Conservation (phyloP, 805 yeast species). For the Wickerhamiella occidentalis region DNA sequence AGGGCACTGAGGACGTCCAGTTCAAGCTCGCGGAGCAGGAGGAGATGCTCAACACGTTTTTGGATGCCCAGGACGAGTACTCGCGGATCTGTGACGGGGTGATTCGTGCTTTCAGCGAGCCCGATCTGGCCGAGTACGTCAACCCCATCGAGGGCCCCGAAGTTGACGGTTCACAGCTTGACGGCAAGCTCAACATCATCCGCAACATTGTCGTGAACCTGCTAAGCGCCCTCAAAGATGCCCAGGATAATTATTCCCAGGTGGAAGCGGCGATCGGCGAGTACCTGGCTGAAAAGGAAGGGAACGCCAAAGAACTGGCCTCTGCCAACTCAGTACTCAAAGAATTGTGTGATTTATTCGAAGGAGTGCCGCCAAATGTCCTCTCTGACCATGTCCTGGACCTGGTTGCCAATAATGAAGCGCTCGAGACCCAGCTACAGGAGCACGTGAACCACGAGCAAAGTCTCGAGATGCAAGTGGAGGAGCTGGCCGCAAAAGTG, state of each 20-base stretch:
- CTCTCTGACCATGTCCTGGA: slow-evolving; percentile 7
- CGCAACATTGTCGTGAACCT: slow-evolving; percentile 6
- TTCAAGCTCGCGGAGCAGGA: slow-evolving; percentile 12
- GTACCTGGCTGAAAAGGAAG: slow-evolving; percentile 8
- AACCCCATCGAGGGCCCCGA: not conserved
- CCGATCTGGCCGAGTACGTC: slow-evolving; percentile 10
- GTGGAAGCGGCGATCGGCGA: not conserved
- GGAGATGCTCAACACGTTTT: slow-evolving; percentile 12
- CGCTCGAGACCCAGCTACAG: slow-evolving; percentile 12
- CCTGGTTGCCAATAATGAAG: slow-evolving; percentile 10
- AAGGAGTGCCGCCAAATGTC: not conserved
- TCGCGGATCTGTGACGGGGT: slow-evolving; percentile 3
- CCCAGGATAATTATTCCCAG: slow-evolving; percentile 9
- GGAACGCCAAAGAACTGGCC: not conserved
- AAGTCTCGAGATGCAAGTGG: slow-evolving; percentile 6
- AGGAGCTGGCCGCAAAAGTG: slow-evolving; percentile 2
- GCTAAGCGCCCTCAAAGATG: slow-evolving; percentile 6
- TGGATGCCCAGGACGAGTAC: slow-evolving; percentile 14
- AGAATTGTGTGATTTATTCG: slow-evolving; percentile 4
- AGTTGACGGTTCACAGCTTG: slow-evolving; percentile 6
- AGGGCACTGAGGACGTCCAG: slow-evolving; percentile 5
- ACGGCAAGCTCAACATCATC: slow-evolving; percentile 10
- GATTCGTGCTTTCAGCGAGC: slow-evolving; percentile 3
- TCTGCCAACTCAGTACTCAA: not conserved
- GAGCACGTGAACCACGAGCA: slow-evolving; percentile 7